A percentile compares a stretch with the other conserved stretches of the same genome.
Evolutionary conservation across 345 rosid genomes (phyloP).

Genomic region (thale cress (Arabidopsis thaliana)): DNA sequence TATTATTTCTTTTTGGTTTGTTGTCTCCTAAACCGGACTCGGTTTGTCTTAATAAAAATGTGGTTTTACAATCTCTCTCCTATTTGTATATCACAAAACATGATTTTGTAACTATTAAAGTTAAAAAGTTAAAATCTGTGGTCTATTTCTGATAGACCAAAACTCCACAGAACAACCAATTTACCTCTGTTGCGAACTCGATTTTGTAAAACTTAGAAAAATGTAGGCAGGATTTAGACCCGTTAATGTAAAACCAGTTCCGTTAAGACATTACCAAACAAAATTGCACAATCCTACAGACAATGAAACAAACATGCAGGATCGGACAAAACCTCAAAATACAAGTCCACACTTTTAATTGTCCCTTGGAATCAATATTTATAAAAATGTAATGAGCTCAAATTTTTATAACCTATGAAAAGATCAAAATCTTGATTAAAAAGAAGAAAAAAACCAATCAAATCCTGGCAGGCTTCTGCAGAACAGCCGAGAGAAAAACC

Average conservation of each 20-base stretch:
- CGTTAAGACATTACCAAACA: too few relatives aligned
- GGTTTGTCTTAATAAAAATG: constrained; percentile 24
- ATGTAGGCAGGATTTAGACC: too few relatives aligned
- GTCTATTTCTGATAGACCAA: too few relatives aligned
- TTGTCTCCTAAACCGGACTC: constrained; percentile 9
- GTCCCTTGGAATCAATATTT: too few relatives aligned
- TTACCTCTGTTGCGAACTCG: too few relatives aligned
- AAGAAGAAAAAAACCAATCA: constrained; percentile 20
- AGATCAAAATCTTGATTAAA: not conserved
- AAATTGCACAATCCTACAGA: too few relatives aligned
- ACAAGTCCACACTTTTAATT: too few relatives aligned
- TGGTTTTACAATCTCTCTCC: not conserved
- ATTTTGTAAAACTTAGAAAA: too few relatives aligned
- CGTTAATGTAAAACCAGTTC: too few relatives aligned
- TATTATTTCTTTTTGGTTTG: not conserved
- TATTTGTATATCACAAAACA: not conserved
- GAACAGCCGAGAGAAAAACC: constrained; percentile 66
- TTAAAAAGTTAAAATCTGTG: too few relatives aligned
- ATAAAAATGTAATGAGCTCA: not conserved
- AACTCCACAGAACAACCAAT: too few relatives aligned
- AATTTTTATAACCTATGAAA: not conserved
- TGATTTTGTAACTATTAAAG: not conserved
- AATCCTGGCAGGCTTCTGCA: constrained; percentile 70
- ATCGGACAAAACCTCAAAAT: too few relatives aligned
- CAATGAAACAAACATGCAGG: not conserved